These are phyloP conservation scores for Vitis hybrid DNA, from an alignment of 177 flowering plant species.

Conservation along the genomic window DNA sequence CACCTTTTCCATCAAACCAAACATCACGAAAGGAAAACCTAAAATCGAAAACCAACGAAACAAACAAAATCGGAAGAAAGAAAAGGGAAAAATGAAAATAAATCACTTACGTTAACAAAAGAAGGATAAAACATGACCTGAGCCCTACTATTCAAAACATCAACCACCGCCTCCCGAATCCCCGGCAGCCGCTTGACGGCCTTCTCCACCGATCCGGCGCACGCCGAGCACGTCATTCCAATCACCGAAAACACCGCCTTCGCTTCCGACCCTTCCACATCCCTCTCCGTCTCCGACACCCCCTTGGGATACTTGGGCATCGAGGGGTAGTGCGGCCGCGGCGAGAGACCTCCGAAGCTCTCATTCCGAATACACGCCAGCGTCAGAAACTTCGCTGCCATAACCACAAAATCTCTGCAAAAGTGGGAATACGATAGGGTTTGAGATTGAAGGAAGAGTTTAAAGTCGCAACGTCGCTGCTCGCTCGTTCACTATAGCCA, in stretches of 20 bases:
- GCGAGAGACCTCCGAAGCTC: slow-evolving; percentile 22
- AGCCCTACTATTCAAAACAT: slow-evolving; percentile 61
- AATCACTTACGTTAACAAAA: slow-evolving; percentile 54
- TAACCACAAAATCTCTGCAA: background rate
- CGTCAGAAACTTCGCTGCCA: slow-evolving; percentile 36
- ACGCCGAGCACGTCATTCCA: slow-evolving; percentile 84
- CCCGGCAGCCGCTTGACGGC: slow-evolving; percentile 78
- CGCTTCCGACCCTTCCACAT: slow-evolving; percentile 33
- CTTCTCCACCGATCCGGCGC: slow-evolving; percentile 81
- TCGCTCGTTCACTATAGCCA: too few species aligned
- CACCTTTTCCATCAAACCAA: too few species aligned
- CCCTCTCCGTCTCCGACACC: slow-evolving; percentile 12
- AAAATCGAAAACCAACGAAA: background rate
- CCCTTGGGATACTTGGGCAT: slow-evolving; percentile 53
- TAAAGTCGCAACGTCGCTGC: too few species aligned
- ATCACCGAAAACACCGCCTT: slow-evolving; percentile 58
- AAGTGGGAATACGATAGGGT: background rate
- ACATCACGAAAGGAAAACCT: too few species aligned
- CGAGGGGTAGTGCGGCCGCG: slow-evolving; percentile 48
- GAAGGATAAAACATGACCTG: slow-evolving; percentile 62
- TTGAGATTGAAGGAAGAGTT: too few species aligned
- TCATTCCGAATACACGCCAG: slow-evolving; percentile 35
- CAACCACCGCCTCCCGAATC: slow-evolving; percentile 67
- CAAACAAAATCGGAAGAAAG: background rate
- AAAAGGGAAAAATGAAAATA: background rate